These are phyloP conservation scores for Suillus placidus DNA, from an alignment of 768 basidiomycete genomes.

Conservation along the genomic window DNA sequence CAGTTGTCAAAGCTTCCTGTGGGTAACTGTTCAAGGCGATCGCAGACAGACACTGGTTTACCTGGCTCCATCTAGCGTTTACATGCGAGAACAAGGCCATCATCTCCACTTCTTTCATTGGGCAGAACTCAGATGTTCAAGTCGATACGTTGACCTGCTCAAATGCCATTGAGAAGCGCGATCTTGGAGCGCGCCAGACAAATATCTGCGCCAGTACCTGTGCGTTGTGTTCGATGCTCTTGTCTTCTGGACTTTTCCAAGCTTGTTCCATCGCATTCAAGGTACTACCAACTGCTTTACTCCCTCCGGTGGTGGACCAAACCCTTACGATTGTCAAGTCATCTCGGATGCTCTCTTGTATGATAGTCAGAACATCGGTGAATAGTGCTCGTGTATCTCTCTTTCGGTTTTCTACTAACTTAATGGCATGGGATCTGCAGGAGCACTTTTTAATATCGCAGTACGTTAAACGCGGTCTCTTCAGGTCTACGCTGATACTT, in stretches of 20 bases:
- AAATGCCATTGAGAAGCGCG: constrained; percentile 8
- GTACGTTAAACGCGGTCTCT: constrained; percentile 1
- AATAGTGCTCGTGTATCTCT: constrained; percentile 8
- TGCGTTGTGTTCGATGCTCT: constrained; percentile 22
- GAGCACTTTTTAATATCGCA: constrained; percentile 16
- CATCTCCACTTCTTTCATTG: constrained; percentile 35
- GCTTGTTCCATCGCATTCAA: neutral
- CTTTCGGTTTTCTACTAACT: neutral
- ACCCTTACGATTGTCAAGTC: constrained; percentile 50
- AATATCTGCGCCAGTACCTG: constrained; percentile 48
- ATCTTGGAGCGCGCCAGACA: constrained; percentile 18
- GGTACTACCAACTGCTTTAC: constrained; percentile 49
- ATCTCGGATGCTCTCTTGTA: constrained; percentile 52
- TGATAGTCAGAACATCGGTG: constrained; percentile 48
- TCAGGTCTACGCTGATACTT: neutral
- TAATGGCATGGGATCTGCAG: neutral
- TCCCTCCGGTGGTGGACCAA: constrained; percentile 48
- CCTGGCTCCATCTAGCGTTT: constrained; percentile 6
- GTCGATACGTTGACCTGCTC: constrained; percentile 39
- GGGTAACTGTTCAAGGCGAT: neutral
- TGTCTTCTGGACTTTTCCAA: neutral
- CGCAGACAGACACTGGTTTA: neutral
- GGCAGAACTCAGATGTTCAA: constrained; percentile 46
- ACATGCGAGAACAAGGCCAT: constrained; percentile 10
- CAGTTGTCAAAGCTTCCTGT: neutral